phyloP scores from a whole-genome alignment of 345 rosid species.

The Hibiscus mutabilis region DNA sequence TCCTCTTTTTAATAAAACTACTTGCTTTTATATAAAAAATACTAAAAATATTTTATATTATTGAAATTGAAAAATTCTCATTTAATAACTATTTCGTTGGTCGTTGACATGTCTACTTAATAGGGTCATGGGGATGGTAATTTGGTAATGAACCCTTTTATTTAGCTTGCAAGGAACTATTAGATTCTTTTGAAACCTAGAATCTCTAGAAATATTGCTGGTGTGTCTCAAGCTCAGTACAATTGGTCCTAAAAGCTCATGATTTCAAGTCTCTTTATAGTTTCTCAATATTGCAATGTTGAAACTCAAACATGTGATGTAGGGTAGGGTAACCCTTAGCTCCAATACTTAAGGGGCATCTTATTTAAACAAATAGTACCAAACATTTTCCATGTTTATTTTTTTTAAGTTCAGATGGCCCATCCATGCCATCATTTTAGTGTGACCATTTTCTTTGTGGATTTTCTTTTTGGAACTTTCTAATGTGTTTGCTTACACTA shows the following conservation, averaged over 20 bases:
- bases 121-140: neutral
- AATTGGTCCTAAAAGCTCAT: neutral
- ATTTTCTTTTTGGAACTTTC: neutral
- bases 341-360: neutral
- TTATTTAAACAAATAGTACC: too few species aligned
- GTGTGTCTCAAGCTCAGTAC: neutral
- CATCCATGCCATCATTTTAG: neutral
- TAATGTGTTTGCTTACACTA: neutral
- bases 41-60: too few species aligned
- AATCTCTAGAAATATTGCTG: neutral
- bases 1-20: too few species aligned
- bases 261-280: neutral
- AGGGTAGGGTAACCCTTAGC: neutral
- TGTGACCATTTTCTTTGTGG: neutral
- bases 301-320: neutral
- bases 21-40: too few species aligned
- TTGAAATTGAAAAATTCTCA: too few species aligned
- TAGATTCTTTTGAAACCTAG: neutral
- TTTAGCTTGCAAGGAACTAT: slow-evolving; percentile 1
- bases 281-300: neutral
- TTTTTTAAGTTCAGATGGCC: neutral
- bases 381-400: neutral
- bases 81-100: too few species aligned
- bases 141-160: too few species aligned
- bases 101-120: neutral